Evolutionary conservation across 768 basidiomycete species (phyloP), one percentile per base, ranked within the genome.

Genomic region (Psilocybe sp.): DNA sequence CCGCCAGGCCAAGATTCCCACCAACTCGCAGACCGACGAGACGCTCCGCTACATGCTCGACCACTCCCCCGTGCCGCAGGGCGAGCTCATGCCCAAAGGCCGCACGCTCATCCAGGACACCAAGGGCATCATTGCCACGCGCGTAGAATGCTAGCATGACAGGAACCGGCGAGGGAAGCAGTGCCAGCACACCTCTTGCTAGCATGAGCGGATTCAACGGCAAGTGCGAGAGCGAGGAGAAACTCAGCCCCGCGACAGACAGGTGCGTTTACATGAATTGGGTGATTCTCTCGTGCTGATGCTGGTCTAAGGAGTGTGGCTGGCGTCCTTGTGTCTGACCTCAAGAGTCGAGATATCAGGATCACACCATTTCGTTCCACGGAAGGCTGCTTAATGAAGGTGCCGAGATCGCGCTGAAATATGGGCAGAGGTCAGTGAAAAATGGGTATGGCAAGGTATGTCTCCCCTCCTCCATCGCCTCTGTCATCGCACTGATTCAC

Each of bases 361-460:
- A 95, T 98, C 98, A 84, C 68, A 97, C 95, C 0, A 81, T 99
- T 32, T 97, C 94, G 2, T 99, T 98, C 81, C 97, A 99, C 61
- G 97, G 97, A 18, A 81, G 97, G 42, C 75, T 96, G 23, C 78
- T 90, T 52, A 77, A 89, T 46, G 90, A 75, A 53, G 71, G 72
- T 32, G 86, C 85, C 4, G 82, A 87, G 67, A 78, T 92, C 44
- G 70, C 87, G 3, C 83, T 92, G 54, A 92, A 92, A 65, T 92
- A 94, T 58, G 92, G 92, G 0, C 90, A 95, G 64, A 75, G 92
- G 56, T 99, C 38, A 97, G 96, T 34, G 93, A n/a, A 98, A 68
- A 98, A 99, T 65, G 96, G 96, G 31, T 95, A 91, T n/a, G 96
- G 96, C 74, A 99, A 99, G 85, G 94, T 94, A 54, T 47, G 73